These are phyloP conservation scores for Eremochloa ophiuroides DNA, from an alignment of 176 grass and related monocot genomes.

Conservation along the genomic window DNA sequence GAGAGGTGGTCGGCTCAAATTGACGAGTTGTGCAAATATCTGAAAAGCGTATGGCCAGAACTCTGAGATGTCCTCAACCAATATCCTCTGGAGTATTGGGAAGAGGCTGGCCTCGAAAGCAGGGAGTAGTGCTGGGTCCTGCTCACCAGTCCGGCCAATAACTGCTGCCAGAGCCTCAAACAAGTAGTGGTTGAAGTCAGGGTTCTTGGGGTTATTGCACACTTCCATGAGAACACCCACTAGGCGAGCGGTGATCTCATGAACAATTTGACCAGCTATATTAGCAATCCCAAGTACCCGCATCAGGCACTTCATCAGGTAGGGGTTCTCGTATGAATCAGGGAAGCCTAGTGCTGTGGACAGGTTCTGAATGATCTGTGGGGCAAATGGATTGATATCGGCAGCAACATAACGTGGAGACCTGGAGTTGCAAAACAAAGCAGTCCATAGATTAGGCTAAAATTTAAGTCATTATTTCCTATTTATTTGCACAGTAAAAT, in stretches of 20 bases:
- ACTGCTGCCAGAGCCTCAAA: constrained; percentile 91
- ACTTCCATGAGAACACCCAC: constrained; percentile 68
- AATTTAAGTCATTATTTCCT: not conserved
- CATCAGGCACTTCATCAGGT: constrained; percentile 97
- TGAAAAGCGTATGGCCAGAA: constrained; percentile 97
- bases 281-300: constrained; percentile 73
- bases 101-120: constrained; percentile 77
- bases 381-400: constrained; percentile 80
- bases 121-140: constrained; percentile 57
- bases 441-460: not conserved
- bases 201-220: constrained; percentile 95
- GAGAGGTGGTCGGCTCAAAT: constrained; percentile 71
- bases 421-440: not conserved
- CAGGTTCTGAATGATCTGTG: constrained; percentile 67
- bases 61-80: constrained; percentile 89
- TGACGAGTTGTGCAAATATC: constrained; percentile 90
- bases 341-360: constrained; percentile 69
- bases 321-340: constrained; percentile 86
- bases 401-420: constrained; percentile 51
- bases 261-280: constrained; percentile 49
- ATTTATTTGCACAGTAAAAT: not conserved
- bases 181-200: constrained; percentile 93
- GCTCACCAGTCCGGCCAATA: constrained; percentile 60
- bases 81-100: constrained; percentile 85
- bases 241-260: constrained; percentile 52